Evolutionary conservation across 2,329 filamentous ascomycete genomes (phyloP), one percentile per base, ranked within the genome.

Genomic region (Nemania abortiva): DNA sequence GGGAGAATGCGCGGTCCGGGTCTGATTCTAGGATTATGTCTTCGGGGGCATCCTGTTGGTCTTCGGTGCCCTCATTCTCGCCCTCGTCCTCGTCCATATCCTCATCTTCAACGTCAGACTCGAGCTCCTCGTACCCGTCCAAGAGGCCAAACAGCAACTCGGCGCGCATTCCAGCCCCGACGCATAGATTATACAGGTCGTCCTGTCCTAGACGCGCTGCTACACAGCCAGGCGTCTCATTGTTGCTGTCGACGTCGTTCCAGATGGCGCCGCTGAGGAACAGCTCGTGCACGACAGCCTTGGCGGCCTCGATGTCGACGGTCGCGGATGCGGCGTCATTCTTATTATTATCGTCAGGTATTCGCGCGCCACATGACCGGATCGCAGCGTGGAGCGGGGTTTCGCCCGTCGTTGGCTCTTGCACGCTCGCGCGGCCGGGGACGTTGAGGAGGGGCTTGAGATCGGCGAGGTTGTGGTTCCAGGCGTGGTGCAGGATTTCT

Each of bases 241-340:
- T 88, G 74, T 93, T 91, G 73, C 85, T 82, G 80, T 98, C 94
- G 65, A 98, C 84, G 79, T 98, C 95, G 82, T 99, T 99, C 96
- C 96, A 99, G 74, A 98, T 98, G 11, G 94, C 96, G 37, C 96
- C 96, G 74, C 92, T 91, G 76, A 95, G 87, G 69, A 98, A 89
- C 7, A 98, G 86, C 77, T 96, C 88, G 73, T 88, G 87, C 4
- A 98, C 84, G 0, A 91, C 91, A 61, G 90, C 88, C 64, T 87
- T 86, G 2, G 90, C 92, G 47, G 88, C 87, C 55, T 90, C 87
- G 37, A 92, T 13, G 39, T 66, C 79, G 29, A 15, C 37, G 45
- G 29, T 27, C 13, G 34, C 34, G 27, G 63, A 82, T 47, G 4
- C 22, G 24, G 9, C 15, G 22, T 52, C 81, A 10, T 78, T 78